Evolutionary conservation across 352 stramenopile species (phyloP).

Genomic region (Thalassiosira pacifica): DNA sequence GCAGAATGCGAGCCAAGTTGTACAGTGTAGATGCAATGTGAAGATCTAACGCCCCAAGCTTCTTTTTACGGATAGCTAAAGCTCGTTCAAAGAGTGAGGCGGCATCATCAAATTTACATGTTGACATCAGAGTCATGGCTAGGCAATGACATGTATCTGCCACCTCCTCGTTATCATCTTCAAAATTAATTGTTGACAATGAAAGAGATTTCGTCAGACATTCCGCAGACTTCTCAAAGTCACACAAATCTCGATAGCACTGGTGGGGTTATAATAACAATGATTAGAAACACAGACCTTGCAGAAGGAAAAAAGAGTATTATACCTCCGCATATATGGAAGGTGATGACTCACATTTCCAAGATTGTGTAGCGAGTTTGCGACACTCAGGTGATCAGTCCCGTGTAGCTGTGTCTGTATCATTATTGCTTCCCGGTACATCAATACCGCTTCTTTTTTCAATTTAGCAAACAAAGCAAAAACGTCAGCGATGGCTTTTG

Average conservation of each 20-base stretch:
- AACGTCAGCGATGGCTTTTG: neutral
- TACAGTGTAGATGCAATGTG: constrained; percentile 67
- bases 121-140: constrained; percentile 59
- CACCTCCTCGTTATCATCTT: constrained; percentile 71
- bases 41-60: constrained; percentile 59
- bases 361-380: constrained; percentile 78
- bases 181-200: constrained; percentile 56
- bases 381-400: constrained; percentile 71
- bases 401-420: constrained; percentile 74
- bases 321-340: too few species aligned
- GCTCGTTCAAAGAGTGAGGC: constrained; percentile 65
- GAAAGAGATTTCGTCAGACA: constrained; percentile 66
- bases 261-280: too few species aligned
- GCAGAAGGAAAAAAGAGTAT: too few species aligned
- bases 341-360: constrained; percentile 45
- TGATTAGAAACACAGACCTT: too few species aligned
- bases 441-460: constrained; percentile 61
- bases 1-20: constrained; percentile 56
- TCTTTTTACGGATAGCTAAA: constrained; percentile 67
- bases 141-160: constrained; percentile 72
- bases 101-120: constrained; percentile 66
- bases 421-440: constrained; percentile 77
- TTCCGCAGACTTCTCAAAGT: constrained; percentile 71
- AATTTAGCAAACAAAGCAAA: constrained; percentile 15
- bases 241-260: constrained; percentile 64